Conservation (phyloP, 2,329 filamentous ascomycete species). For the Aspergillus ibericus region DNA sequence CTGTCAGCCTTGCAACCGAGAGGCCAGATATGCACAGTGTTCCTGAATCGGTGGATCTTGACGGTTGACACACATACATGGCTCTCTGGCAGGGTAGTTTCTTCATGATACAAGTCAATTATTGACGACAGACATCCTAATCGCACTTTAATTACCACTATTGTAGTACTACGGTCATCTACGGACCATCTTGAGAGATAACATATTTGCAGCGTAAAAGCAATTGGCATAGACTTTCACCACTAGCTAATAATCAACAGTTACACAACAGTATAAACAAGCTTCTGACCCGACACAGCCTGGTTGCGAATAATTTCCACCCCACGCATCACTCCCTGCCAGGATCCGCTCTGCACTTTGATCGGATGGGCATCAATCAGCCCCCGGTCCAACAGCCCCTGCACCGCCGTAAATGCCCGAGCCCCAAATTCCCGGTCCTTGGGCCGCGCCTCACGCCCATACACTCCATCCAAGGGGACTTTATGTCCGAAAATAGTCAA, state of each 20-base stretch:
- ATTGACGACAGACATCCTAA: too few relatives aligned
- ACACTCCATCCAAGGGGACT: slow-evolving; percentile 22
- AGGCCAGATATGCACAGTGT: too few relatives aligned
- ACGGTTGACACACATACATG: too few relatives aligned
- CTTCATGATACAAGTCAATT: too few relatives aligned
- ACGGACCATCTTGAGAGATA: too few relatives aligned
- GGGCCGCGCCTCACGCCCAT: slow-evolving; percentile 15
- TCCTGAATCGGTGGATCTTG: too few relatives aligned
- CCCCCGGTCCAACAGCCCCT: slow-evolving; percentile 18
- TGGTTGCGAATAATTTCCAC: slow-evolving; percentile 15
- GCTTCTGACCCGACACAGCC: slow-evolving; percentile 17
- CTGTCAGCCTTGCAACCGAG: too few relatives aligned
- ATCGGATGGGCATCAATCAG: slow-evolving; percentile 17
- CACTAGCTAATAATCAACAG: neutral
- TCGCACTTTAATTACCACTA: too few relatives aligned
- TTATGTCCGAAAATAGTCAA: slow-evolving; percentile 27
- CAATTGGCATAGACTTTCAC: neutral
- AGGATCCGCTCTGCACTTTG: slow-evolving; percentile 11
- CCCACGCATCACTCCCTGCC: slow-evolving; percentile 15
- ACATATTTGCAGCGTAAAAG: too few relatives aligned
- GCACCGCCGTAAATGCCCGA: slow-evolving; percentile 1
- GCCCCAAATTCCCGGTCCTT: slow-evolving; percentile 9
- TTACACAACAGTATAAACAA: slow-evolving; percentile 8
- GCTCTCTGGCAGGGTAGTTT: too few relatives aligned
- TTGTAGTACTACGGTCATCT: too few relatives aligned